Base-by-base conservation (phyloP, 768 basidiomycete genomes). In the Suillus subaureus region DNA sequence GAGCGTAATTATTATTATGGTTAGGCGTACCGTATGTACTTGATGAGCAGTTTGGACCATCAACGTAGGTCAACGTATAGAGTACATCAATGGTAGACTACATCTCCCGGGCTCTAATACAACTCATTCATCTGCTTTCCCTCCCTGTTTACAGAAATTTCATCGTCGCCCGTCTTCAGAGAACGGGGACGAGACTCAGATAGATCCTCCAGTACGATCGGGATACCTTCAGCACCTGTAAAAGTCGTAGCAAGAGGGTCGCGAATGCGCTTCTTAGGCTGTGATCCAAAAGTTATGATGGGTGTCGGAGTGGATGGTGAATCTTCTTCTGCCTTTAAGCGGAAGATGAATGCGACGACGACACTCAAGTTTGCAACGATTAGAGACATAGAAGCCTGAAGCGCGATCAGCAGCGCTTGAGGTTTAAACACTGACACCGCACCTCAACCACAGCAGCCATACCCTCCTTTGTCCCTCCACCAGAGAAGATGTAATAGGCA, bases 401-500 rank as follows among this genome's bases (percentile, higher is more conserved):
- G 6, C 13, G 6, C 13, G 49, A 51, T 51, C 49, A 51, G 26
- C 2, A 51, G 15, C 49, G 7, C 49, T 51, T 26, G n/a, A 49
- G 12, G n/a, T 16, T 11, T 21, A 52, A 66, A 31, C 33, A 62
- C 15, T 65, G 26, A 16, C 13, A 49, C 13, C 7, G 15, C 13
- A 51, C 49, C 49, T 51, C 49, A 26, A 51, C 13, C 0, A 26
- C 3, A 3, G 26, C 49, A 26, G 49, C 23, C 49, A 51, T 26
- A 7, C 16, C 26, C 26, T 26, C 49, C 15, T 51, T 51, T 4
- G 15, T 7, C 13, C 49, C 49, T 26, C 49, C 15, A 26, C 7
- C 26, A 15, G 15, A 26, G 13, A 51, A 51, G 67, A 81, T 78
- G 35, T 76, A 75, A 4, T 61, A 71, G 0, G 82, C 82, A 57